Percentiles rank a stretch among this genome's conserved stretches.
Evolutionary conservation across 2,329 filamentous ascomycete genomes (phyloP).

Genomic region (Rhinocladiella similis): DNA sequence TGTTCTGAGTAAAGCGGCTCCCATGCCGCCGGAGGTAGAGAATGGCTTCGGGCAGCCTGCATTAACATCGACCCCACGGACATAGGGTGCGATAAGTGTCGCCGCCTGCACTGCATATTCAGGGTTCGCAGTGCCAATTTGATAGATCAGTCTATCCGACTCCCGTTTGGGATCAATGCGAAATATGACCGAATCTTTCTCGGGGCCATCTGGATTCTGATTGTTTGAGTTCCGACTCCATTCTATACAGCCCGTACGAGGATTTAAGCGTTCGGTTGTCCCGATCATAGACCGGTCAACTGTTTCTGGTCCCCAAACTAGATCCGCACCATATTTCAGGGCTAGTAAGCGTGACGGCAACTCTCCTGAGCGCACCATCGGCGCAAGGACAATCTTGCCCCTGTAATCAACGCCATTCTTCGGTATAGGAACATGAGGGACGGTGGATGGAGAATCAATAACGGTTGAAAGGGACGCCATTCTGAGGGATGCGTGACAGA

Average conservation of each 20-base stretch:
- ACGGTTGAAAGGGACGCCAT: conserved; percentile 9
- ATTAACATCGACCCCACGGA: conserved; percentile 94
- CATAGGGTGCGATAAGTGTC: conserved; percentile 78
- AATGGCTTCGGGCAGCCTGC: conserved; percentile 98
- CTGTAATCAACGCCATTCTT: conserved; percentile 88
- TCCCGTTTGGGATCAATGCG: conserved; percentile 78
- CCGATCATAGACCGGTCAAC: conserved; percentile 92
- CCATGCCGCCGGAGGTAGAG: conserved; percentile 91
- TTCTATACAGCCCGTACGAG: conserved; percentile 75
- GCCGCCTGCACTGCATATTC: conserved; percentile 81
- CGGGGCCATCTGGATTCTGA: conserved; percentile 42
- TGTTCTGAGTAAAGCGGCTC: conserved; percentile 80
- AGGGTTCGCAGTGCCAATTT: conserved; percentile 85
- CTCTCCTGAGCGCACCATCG: conserved; percentile 98
- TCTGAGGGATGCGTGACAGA: background rate
- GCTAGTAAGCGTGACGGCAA: conserved; percentile 84
- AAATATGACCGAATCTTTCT: conserved; percentile 73
- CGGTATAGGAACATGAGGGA: conserved; percentile 77
- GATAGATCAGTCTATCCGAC: conserved; percentile 76
- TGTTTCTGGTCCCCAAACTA: conserved; percentile 97
- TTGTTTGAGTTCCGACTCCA: conserved; percentile 77
- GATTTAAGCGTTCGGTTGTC: conserved; percentile 74
- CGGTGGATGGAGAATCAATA: background rate
- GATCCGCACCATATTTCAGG: conserved; percentile 90
- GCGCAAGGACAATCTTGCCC: conserved; percentile 89